phyloP scores from a whole-genome alignment of 352 stramenopile species.

The Pythium vanterpoolii region DNA sequence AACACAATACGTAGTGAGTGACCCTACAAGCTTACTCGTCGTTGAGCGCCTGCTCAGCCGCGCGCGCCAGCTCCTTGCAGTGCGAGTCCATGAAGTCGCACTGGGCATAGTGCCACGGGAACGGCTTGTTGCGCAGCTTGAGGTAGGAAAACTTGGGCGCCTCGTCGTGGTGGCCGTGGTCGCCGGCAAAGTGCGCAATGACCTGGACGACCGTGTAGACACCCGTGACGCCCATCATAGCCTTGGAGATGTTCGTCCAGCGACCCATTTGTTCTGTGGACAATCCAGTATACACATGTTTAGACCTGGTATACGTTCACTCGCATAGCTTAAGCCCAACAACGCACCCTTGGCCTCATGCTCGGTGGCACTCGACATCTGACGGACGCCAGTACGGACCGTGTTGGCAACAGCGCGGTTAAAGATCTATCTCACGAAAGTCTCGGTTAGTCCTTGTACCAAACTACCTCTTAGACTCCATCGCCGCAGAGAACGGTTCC shows the following conservation, averaged over 20 bases:
- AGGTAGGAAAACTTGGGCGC: conserved; percentile 72
- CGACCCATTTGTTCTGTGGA: conserved; percentile 73
- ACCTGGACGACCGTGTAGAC: conserved; percentile 59
- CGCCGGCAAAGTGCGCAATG: conserved; percentile 34
- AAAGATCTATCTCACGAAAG: conserved; percentile 7
- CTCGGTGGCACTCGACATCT: conserved; percentile 82
- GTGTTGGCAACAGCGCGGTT: conserved; percentile 49
- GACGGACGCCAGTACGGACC: conserved; percentile 51
- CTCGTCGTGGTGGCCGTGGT: conserved; percentile 60
- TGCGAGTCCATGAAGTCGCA: conserved; percentile 78
- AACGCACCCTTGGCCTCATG: conserved; percentile 73
- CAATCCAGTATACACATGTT: background rate
- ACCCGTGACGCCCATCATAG: conserved; percentile 65
- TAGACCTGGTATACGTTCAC: background rate
- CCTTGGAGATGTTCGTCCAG: conserved; percentile 86
- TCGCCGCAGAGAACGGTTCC: background rate
- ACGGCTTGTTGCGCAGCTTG: conserved; percentile 87
- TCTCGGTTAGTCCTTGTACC: background rate
- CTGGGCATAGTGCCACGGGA: conserved; percentile 74
- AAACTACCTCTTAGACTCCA: background rate
- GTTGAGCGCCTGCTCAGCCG: conserved; percentile 63
- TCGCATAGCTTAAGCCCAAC: background rate
- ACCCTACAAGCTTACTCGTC: conserved; percentile 33
- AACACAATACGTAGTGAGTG: conserved; percentile 11
- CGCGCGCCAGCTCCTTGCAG: conserved; percentile 64